Evolutionary conservation across 2,329 filamentous ascomycete genomes (phyloP), one percentile per base, ranked within the genome.

Genomic region (Tolypocladium nubicola): DNA sequence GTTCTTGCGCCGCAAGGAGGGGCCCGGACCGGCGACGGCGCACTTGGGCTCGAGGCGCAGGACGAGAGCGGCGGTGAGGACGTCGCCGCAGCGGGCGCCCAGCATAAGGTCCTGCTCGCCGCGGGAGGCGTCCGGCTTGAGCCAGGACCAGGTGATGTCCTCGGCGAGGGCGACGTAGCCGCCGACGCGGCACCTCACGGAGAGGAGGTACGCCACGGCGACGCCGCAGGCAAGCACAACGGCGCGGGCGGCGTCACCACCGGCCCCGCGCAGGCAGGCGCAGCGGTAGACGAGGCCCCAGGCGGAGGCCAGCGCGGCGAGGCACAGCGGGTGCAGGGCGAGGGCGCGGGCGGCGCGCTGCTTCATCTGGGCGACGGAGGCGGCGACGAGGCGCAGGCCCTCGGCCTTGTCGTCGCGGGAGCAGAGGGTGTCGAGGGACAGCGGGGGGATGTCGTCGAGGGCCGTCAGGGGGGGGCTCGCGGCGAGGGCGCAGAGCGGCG

Each of bases 291-390:
- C 68, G 52, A 73, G 60, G 13, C 70, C 75, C 21, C 83, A 70
- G 19, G 71, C 64, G 13, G 71, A 66, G 45, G 72, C 66, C n/a
- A 84, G 71, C 9, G 76, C 69, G 26, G 77, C 72, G 16, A 85
- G 67, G 54, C 77, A 75, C 30, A 81, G 68, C 0, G 82, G 83
- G 71, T 90, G 84, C 64, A 81, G 82, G 60, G 89, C 76, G 58
- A 94, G 75, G 61, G 82, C 75, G 56, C 76, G 74, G 47, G 84
- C 82, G 23, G 88, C 84, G 10, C 80, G 73, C 68, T 90, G 86
- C 60, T 87, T 84, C 76, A 94, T 90, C 72, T 96, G 87, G 40
- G 89, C 88, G 54, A 95, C 82, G 58, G 86, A 90, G 71, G 93
- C 89, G 60, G 90, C 87, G 43, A 96, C 79, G 23, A 96, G 81